phyloP scores from a whole-genome alignment of 495 filamentous ascomycete species.

The Cladorrhinum samala region DNA sequence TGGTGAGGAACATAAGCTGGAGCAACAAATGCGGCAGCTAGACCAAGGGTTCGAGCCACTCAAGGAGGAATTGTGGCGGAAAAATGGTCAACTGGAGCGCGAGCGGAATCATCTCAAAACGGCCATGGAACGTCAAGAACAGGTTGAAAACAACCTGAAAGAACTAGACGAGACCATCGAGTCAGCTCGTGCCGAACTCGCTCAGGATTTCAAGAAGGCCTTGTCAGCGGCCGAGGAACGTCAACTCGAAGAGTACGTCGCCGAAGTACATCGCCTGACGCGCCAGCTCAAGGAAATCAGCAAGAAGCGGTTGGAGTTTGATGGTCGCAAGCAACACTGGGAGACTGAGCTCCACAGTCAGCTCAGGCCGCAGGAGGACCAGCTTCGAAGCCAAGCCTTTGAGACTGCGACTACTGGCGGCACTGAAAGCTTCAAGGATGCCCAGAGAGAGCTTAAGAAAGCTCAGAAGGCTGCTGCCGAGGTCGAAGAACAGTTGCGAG shows the following conservation, averaged over 20 bases:
- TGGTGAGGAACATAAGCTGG: conserved; percentile 73
- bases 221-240: conserved; percentile 77
- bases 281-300: conserved; percentile 69
- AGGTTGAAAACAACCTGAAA: conserved; percentile 68
- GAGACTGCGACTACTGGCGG: conserved; percentile 56
- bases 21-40: conserved; percentile 69
- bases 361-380: conserved; percentile 75
- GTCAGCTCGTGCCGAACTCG: conserved; percentile 70
- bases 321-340: conserved; percentile 66
- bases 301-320: conserved; percentile 67
- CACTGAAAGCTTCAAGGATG: conserved; percentile 67
- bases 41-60: conserved; percentile 80
- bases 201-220: conserved; percentile 85
- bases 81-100: conserved; percentile 63
- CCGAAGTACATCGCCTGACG: conserved; percentile 63
- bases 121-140: conserved; percentile 60
- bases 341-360: conserved; percentile 85
- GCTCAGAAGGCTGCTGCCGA: conserved; percentile 55
- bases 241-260: conserved; percentile 64
- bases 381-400: conserved; percentile 71
- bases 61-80: conserved; percentile 63
- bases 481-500: conserved; percentile 58
- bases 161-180: conserved; percentile 65
- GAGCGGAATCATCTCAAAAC: conserved; percentile 68
- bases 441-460: conserved; percentile 75